Conservation (phyloP, 1,284 basidiomycete genomes). For the Sporisorium graminicola region DNA sequence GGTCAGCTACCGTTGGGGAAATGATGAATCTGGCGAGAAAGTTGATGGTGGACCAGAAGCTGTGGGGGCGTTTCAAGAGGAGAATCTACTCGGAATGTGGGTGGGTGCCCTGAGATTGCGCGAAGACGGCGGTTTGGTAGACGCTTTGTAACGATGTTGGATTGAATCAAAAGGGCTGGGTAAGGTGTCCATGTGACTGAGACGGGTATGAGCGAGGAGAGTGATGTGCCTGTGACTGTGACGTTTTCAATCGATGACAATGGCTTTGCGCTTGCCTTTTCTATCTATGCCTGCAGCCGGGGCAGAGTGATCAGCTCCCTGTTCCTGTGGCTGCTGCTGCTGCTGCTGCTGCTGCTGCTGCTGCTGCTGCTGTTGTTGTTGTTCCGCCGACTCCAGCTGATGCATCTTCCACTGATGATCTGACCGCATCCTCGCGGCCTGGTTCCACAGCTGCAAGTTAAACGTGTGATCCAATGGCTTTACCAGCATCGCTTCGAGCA, state of each 20-base stretch:
- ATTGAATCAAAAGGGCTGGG: not conserved
- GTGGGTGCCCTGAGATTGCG: conserved; percentile 4
- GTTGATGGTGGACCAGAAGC: conserved; percentile 75
- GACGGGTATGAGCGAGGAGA: not conserved
- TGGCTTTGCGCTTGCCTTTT: conserved; percentile 32
- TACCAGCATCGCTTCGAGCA: conserved; percentile 31
- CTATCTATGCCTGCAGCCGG: not conserved
- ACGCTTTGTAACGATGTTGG: not conserved
- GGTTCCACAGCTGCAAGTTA: conserved; percentile 35
- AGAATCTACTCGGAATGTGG: conserved; percentile 75
- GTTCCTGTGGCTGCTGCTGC: not conserved
- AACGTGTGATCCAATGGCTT: conserved; percentile 21
- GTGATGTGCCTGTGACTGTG: no score
- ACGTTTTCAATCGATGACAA: conserved; percentile 8
- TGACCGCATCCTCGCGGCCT: conserved; percentile 27
- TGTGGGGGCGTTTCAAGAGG: conserved; percentile 77
- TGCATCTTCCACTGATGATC: conserved; percentile 21
- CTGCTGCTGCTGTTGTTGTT: not conserved
- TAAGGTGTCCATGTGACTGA: not conserved
- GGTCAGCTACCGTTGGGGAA: conserved; percentile 82
- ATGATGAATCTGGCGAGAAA: conserved; percentile 80
- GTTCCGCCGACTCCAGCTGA: not conserved
- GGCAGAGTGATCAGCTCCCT: not conserved
- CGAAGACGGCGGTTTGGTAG: not conserved
- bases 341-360: not conserved